Evolutionary conservation across 73 alveolate genomes (phyloP).

Genomic region (Effrenium voratum): DNA sequence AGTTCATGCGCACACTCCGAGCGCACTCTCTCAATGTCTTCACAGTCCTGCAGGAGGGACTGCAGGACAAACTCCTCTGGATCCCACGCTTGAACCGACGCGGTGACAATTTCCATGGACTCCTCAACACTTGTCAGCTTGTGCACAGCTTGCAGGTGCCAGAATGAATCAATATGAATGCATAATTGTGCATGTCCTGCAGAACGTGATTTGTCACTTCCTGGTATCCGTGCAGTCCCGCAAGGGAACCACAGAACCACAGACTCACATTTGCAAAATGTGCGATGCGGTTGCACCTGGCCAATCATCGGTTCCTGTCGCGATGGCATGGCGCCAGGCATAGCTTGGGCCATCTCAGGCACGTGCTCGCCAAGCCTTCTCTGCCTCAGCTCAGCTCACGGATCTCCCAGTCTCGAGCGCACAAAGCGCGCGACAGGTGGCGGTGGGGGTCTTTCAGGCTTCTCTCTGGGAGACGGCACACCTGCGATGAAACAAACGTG

Average conservation of each 20-base stretch:
- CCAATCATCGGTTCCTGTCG: neutral
- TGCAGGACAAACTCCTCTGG: constrained; percentile 51
- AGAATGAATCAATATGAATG: neutral
- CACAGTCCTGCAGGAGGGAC: constrained; percentile 28
- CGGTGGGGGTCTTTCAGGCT: too few species aligned
- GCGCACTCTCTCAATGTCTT: neutral
- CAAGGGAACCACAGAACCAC: neutral
- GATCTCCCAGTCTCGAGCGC: too few species aligned
- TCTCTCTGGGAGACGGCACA: too few species aligned
- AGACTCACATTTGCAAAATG: neutral
- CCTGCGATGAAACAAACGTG: too few species aligned
- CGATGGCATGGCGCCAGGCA: too few species aligned
- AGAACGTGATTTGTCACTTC: neutral
- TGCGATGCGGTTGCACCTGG: neutral
- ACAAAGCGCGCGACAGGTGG: too few species aligned
- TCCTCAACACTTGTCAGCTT: neutral
- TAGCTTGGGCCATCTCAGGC: too few species aligned
- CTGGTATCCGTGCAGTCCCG: neutral
- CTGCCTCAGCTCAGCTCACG: too few species aligned
- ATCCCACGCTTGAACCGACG: constrained; percentile 60
- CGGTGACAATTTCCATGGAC: constrained; percentile 37
- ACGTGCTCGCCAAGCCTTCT: too few species aligned
- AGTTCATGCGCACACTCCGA: neutral
- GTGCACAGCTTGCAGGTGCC: neutral
- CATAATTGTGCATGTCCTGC: neutral